Conservation (phyloP, 106 monocot genomes). For the Xerophyta viscosa region DNA sequence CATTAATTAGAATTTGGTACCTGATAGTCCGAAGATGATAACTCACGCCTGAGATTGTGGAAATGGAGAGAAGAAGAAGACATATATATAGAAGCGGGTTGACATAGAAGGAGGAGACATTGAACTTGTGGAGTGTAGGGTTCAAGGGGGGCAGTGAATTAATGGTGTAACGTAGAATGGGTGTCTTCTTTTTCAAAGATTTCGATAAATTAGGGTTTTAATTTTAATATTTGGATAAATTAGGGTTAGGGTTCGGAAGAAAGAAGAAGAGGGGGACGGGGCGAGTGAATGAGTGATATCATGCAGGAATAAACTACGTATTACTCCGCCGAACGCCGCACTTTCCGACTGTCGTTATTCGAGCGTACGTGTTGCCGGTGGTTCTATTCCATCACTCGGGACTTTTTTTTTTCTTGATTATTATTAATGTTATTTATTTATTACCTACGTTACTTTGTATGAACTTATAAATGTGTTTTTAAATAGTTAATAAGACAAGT, state of each 20-base stretch:
- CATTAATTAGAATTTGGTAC: neutral
- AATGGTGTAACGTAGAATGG: conserved; percentile 27
- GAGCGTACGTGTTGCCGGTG: too few relatives aligned
- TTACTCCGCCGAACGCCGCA: conserved; percentile 53
- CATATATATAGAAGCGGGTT: neutral
- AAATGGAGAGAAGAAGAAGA: neutral
- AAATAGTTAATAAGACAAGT: too few relatives aligned
- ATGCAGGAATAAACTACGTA: conserved; percentile 14
- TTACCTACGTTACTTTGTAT: too few relatives aligned
- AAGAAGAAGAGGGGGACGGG: neutral
- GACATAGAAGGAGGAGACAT: conserved; percentile 13
- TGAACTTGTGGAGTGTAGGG: conserved; percentile 40
- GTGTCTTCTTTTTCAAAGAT: conserved; percentile 6
- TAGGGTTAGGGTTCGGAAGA: neutral
- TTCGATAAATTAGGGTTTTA: neutral
- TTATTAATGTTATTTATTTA: too few relatives aligned
- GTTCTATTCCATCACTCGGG: too few relatives aligned
- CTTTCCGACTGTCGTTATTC: conserved; percentile 21
- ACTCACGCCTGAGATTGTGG: neutral
- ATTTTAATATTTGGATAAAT: too few relatives aligned
- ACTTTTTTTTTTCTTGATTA: too few relatives aligned
- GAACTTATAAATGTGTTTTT: too few relatives aligned
- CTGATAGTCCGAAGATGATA: neutral
- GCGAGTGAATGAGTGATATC: conserved; percentile 11
- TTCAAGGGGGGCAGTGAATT: conserved; percentile 43